These are phyloP conservation scores for Saccharomycopsis capsularis DNA, from an alignment of 805 yeast genomes.

Conservation along the genomic window DNA sequence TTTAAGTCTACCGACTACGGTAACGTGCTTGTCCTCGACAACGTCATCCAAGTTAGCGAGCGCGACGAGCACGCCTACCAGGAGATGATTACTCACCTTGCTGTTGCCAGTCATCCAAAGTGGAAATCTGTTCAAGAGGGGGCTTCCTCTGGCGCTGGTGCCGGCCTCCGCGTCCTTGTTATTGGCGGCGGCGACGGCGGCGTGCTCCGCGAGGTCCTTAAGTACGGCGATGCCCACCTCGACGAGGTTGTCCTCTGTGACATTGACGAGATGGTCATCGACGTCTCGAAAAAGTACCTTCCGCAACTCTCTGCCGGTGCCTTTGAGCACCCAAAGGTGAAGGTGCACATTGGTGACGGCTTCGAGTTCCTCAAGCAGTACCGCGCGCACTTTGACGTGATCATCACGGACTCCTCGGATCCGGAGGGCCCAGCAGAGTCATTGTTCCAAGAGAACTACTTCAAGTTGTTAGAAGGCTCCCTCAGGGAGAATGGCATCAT, in stretches of 20 bases:
- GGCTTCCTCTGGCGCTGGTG: background rate
- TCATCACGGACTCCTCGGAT: constrained; percentile 94
- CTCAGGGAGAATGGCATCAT: constrained; percentile 85
- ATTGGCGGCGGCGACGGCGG: constrained; percentile 99
- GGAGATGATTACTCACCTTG: constrained; percentile 96
- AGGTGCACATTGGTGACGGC: constrained; percentile 93
- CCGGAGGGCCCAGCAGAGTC: constrained; percentile 98
- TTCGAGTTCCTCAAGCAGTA: constrained; percentile 85
- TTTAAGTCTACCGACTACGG: constrained; percentile 93
- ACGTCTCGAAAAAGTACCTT: constrained; percentile 76
- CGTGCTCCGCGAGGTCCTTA: constrained; percentile 88
- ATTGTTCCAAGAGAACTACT: constrained; percentile 88
- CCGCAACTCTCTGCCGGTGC: constrained; percentile 77
- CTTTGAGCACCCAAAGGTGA: constrained; percentile 81
- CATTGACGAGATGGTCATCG: constrained; percentile 89
- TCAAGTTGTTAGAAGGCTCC: constrained; percentile 76
- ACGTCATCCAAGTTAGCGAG: constrained; percentile 93
- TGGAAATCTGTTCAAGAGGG: no score
- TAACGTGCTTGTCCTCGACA: constrained; percentile 89
- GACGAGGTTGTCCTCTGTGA: constrained; percentile 91
- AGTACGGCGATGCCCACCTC: constrained; percentile 64
- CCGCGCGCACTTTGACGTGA: constrained; percentile 85
- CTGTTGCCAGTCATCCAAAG: constrained; percentile 86
- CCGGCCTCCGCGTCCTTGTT: constrained; percentile 60
- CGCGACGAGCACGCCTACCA: constrained; percentile 97